A percentile compares a stretch with the other conserved stretches of the same genome.
Evolutionary conservation across 2,329 filamentous ascomycete genomes (phyloP).

Genomic region (Zymoseptoria brevis): DNA sequence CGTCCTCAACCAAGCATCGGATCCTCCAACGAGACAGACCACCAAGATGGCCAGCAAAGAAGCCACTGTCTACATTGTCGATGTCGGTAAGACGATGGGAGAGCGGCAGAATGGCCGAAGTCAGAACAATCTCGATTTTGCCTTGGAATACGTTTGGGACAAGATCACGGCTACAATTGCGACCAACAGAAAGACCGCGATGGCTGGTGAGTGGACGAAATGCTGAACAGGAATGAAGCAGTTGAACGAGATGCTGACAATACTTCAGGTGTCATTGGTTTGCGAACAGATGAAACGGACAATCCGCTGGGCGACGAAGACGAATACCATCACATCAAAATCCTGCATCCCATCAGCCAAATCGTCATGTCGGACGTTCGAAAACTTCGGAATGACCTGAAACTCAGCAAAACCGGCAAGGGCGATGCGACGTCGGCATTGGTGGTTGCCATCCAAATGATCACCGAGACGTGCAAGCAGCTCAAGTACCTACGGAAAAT

Average conservation of each 20-base stretch:
- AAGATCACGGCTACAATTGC: slow-evolving; percentile 67
- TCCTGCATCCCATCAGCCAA: slow-evolving; percentile 59
- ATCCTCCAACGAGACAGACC: slow-evolving; percentile 28
- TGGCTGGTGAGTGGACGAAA: slow-evolving; percentile 38
- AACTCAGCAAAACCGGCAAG: slow-evolving; percentile 56
- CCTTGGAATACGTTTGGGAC: slow-evolving; percentile 91
- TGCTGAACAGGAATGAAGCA: background rate
- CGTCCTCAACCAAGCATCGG: background rate
- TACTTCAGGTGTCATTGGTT: slow-evolving; percentile 58
- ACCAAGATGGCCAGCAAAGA: slow-evolving; percentile 78
- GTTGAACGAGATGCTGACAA: background rate
- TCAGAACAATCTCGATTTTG: slow-evolving; percentile 79
- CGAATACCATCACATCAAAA: slow-evolving; percentile 72
- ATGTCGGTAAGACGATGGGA: slow-evolving; percentile 80
- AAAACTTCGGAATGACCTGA: slow-evolving; percentile 54
- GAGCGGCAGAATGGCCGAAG: slow-evolving; percentile 60
- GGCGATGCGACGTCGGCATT: slow-evolving; percentile 85
- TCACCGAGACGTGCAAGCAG: slow-evolving; percentile 62
- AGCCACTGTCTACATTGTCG: slow-evolving; percentile 83
- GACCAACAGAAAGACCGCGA: slow-evolving; percentile 65
- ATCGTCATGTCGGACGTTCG: slow-evolving; percentile 62
- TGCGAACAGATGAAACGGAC: slow-evolving; percentile 67
- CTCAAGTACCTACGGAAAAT: slow-evolving; percentile 76
- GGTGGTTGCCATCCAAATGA: slow-evolving; percentile 80
- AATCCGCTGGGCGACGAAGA: slow-evolving; percentile 60